Evolutionary conservation across 306 rosid species (phyloP), one percentile per base, ranked within the genome.

Genomic region (Inga leiocalycina): DNA sequence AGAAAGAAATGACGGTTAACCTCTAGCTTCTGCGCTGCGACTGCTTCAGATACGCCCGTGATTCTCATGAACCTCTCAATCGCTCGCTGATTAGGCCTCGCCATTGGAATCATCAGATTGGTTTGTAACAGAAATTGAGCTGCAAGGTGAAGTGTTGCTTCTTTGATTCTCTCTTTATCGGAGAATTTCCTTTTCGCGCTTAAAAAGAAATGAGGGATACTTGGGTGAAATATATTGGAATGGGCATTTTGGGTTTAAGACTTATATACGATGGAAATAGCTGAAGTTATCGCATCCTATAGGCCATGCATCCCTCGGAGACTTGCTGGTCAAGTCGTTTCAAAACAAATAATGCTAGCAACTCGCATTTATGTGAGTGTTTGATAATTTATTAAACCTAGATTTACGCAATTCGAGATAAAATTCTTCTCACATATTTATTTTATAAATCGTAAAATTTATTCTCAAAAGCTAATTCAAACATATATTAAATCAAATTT

Each of bases 61-160:
- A 95, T 87, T 85, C 87, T 80, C 61, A 93, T 90, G 85, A 95
- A 95, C 10, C 92, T 93, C 1, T 91, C 97, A 70, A 93, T 86
- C 64, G 93, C 90, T 70, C 89, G 93, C 75, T 90, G 97, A 87
- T 86, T 80, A 78, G 94, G 97, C 83, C 85, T 88, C 82, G 95
- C 93, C 98, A 95, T 95, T 81, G 89, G 87, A 86, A 90, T 79
- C 30, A 74, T 22, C 30, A 27, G 41, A 71, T 22, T 74, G 72
- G 79, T 34, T 64, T 51, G n/a, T 5, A 61, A 75, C 48, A 15
- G 82, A 76, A 69, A 70, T 35, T 70, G 34, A 74, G 80, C 64
- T 71, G 57, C 66, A 48, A 75, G 74, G 57, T 79, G 65, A 72
- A 61, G 71, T 22, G 70, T 80, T 59, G 14, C 74, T 64, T 35